Percentiles rank a stretch among this genome's conserved stretches.
Evolutionary conservation across 352 stramenopile species (phyloP).

Genomic region (Phytophthora multivora): DNA sequence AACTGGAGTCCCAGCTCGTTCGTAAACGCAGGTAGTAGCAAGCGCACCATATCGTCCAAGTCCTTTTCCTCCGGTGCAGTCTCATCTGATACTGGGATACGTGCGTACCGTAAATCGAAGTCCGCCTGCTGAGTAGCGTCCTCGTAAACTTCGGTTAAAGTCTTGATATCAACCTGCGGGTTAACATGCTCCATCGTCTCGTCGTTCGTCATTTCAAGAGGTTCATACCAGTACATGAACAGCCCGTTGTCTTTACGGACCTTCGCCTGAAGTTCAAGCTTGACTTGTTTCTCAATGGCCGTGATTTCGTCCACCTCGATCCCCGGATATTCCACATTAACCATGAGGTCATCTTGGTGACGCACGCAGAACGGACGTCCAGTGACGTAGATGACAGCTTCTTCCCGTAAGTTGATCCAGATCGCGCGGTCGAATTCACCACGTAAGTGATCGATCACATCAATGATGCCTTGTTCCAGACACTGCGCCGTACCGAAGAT

Average conservation of each 20-base stretch:
- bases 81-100: slow-evolving; percentile 90
- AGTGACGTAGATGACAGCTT: slow-evolving; percentile 91
- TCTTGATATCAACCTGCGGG: slow-evolving; percentile 75
- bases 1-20: slow-evolving; percentile 54
- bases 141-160: slow-evolving; percentile 73
- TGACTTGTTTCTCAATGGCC: slow-evolving; percentile 84
- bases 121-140: slow-evolving; percentile 47
- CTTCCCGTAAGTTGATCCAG: slow-evolving; percentile 92
- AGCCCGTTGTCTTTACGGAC: slow-evolving; percentile 75
- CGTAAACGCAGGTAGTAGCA: slow-evolving; percentile 70
- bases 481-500: slow-evolving; percentile 88
- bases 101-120: slow-evolving; percentile 80
- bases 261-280: slow-evolving; percentile 82
- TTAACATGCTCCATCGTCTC: slow-evolving; percentile 86
- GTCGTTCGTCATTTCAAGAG: slow-evolving; percentile 74
- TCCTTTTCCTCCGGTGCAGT: slow-evolving; percentile 91
- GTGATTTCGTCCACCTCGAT: slow-evolving; percentile 91
- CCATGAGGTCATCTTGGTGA: slow-evolving; percentile 76
- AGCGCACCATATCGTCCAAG: slow-evolving; percentile 85
- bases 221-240: slow-evolving; percentile 89
- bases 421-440: slow-evolving; percentile 71
- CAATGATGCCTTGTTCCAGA: slow-evolving; percentile 71
- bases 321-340: slow-evolving; percentile 88
- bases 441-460: slow-evolving; percentile 66
- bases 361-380: slow-evolving; percentile 88